Conservation (phyloP, 2,329 filamentous ascomycete genomes). For the Claviceps capensis region DNA sequence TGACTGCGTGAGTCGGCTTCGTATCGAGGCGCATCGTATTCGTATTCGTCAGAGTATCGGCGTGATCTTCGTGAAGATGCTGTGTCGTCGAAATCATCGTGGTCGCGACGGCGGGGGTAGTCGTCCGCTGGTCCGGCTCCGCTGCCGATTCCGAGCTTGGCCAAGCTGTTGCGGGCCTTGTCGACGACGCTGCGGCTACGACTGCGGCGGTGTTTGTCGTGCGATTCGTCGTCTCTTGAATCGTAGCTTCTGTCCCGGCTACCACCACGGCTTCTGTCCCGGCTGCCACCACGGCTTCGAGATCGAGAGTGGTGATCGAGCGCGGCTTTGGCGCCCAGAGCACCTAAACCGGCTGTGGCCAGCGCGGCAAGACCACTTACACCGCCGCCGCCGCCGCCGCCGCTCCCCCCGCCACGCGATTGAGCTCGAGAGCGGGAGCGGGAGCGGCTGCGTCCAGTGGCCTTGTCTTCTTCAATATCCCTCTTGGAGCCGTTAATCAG, state of each 20-base stretch:
- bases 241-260: constrained; percentile 30
- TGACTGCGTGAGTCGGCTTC: constrained; percentile 15
- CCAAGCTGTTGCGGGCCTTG: constrained; percentile 44
- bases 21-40: constrained; percentile 28
- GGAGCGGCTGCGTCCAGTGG: constrained; percentile 52
- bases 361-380: constrained; percentile 44
- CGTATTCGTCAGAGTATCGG: constrained; percentile 31
- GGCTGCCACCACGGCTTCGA: constrained; percentile 35
- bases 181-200: constrained; percentile 55
- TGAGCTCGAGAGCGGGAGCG: constrained; percentile 54
- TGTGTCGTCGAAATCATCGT: constrained; percentile 31
- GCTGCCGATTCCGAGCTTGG: constrained; percentile 46
- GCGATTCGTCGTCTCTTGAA: constrained; percentile 28
- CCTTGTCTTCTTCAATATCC: constrained; percentile 47
- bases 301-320: constrained; percentile 32
- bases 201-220: constrained; percentile 30
- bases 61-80: constrained; percentile 22
- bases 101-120: constrained; percentile 25
- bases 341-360: constrained; percentile 48
- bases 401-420: constrained; percentile 32
- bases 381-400: constrained; percentile 27
- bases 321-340: constrained; percentile 47
- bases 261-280: constrained; percentile 29
- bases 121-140: constrained; percentile 25
- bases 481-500: constrained; percentile 67